Conservation (phyloP, 495 filamentous ascomycete species). For the Platismatia glauca region DNA sequence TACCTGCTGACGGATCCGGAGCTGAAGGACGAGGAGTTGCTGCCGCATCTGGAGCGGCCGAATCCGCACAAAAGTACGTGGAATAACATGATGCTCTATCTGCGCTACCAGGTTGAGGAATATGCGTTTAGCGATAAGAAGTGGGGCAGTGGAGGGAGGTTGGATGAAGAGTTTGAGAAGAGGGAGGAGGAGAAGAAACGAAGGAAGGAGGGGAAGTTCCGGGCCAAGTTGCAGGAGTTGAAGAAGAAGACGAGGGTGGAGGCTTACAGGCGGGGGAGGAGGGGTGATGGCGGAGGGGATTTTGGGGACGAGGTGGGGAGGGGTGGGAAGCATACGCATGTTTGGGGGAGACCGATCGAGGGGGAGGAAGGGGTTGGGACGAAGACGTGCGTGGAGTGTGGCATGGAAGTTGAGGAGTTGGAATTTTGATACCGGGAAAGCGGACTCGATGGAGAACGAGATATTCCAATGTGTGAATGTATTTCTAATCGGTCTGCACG, state of each 20-base stretch:
- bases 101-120: constrained; percentile 88
- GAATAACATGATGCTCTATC: constrained; percentile 97
- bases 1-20: constrained; percentile 89
- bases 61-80: constrained; percentile 94
- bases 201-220: constrained; percentile 86
- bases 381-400: constrained; percentile 81
- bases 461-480: not conserved
- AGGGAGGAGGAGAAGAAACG: constrained; percentile 75
- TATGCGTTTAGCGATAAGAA: constrained; percentile 70
- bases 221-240: constrained; percentile 72
- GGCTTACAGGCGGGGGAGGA: constrained; percentile 62
- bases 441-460: not conserved
- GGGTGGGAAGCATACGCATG: constrained; percentile 72
- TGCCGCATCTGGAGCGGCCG: constrained; percentile 79
- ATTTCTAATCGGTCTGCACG: not conserved
- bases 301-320: constrained; percentile 70
- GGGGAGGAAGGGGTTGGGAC: constrained; percentile 71
- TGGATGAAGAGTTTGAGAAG: constrained; percentile 84
- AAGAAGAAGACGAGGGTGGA: constrained; percentile 93
- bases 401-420: constrained; percentile 95
- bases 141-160: constrained; percentile 75
- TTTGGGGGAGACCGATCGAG: constrained; percentile 77
- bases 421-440: constrained; percentile 54
- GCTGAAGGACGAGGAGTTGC: constrained; percentile 72
- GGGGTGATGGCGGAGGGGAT: constrained; percentile 41